Evolutionary conservation across 768 basidiomycete species (phyloP), one percentile per base, ranked within the genome.

Genomic region (Rhodotorula graminis): DNA sequence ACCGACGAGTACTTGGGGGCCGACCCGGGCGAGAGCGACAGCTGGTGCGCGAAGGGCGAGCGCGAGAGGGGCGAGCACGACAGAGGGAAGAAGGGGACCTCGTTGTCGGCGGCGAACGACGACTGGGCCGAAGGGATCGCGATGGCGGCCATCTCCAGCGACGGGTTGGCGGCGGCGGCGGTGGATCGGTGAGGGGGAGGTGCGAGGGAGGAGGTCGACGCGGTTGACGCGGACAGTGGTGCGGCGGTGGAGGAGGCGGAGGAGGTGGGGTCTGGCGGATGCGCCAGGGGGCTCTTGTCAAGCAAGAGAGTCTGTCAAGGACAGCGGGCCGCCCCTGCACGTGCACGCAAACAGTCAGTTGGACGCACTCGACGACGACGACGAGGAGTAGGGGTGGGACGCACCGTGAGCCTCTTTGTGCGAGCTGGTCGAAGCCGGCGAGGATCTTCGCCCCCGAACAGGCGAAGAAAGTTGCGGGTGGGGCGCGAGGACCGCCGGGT

Each of bases 61-160:
- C 70, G 70, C 49, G 74, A 75, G 61, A 72, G 61, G 14, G 67
- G 70, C 18, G 74, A 75, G 64, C 74, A 72, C 33, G 71, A 72
- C 44, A 68, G 37, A 25, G 62, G 62, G 61, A 46, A 61, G 70
- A 72, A 72, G 19, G 47, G 11, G 59, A 62, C 53, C 47, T 65
- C 62, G 59, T 58, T 55, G 58, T 64, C 50, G 63, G 61, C 62
- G 21, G 44, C 42, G 62, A 70, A 63, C 21, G 69, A 49, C 63
- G 69, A 44, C 63, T 60, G 55, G 15, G 57, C 37, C 16, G 69
- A 9, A 23, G 73, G 73, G 49, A 75, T 75, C 15, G 74, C 74
- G 70, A 75, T 69, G 55, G 74, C 74, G 47, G 74, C 47, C 74
- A 75, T 75, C 7, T 37, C 64, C 11, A 25, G 2, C 46, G 52